Evolutionary conservation across 2,329 filamentous ascomycete species (phyloP), one percentile per base, ranked within the genome.

Genomic region (Botrytis aclada): DNA sequence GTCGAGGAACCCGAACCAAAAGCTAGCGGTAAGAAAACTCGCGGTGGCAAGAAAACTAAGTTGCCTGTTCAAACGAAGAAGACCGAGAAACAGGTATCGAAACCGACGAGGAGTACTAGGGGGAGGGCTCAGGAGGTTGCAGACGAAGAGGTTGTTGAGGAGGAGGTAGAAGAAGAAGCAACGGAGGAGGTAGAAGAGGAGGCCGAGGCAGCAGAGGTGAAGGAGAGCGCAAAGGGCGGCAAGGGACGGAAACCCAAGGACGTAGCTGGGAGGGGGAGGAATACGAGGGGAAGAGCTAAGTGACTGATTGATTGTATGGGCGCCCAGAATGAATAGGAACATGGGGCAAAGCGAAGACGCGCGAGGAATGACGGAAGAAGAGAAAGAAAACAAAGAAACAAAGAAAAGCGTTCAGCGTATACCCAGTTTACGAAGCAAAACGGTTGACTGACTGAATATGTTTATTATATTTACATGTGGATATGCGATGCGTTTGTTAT

Each of bases 231-330:
- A 9, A 69, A 66, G n/a, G 60, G 34, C 3, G 43, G 45, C 6
- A 69, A 61, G 16, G 63, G 41, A 12, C 67, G n/a, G 45, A 47
- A 54, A 20, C 22, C 56, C 43, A 60, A 9, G 20, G 39, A 45
- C 18, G 51, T 51, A 12, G 56, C 64, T 39, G 58, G 25, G 9
- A 39, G 29, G 39, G 60, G 41, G 32, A 51, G 56, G 16, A 70
- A 34, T 7, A 70, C 56, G 18, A 69, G 65, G 51, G 65, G n/a
- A 12, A 69, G 65, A 25, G 47, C 65, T 22, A 69, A 56, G 47
- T 69, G 37, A n/a, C 29, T 20, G 34, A n/a, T 16, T 6, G 25
- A n/a, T n/a, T n/a, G 10, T 7, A 51, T n/a, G 47, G 10, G 6
- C 12, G 14, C n/a, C n/a, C 0, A 56, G 14, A 56, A 29, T 29